Base-by-base conservation (phyloP, 1,284 basidiomycete species). In the Salmacisia buchloeana region DNA sequence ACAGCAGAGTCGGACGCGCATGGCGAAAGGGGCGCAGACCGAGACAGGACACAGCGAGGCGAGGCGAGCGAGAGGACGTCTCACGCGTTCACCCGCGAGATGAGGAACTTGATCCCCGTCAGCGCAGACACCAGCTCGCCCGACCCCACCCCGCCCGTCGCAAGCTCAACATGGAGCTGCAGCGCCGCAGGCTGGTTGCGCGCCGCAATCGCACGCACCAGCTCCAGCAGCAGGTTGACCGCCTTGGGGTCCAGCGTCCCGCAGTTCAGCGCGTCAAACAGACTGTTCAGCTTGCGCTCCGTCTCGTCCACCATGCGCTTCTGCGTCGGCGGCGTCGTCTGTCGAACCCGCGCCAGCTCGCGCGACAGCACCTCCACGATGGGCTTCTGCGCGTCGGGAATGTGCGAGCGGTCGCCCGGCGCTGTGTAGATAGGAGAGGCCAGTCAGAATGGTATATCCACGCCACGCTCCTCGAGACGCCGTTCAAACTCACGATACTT, bases 241-340 rank as follows among this genome's bases (percentile, higher is more conserved):
- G 76, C 67, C 59, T 72, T 67, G 4, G 69, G 57, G 15, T 77
- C 72, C 9, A 97, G 80, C 6, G 90, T 89, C 71, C 91, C 92
- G 77, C 92, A 94, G 81, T 97, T 97, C 71, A 97, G 82, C 33
- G 88, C 88, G 79, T 97, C 94, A 73, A 94, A 94, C 60, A 97
- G 81, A 3, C 88, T 85, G 79, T 89, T 93, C 75, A 96, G 83
- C 31, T 94, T 85, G 29, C 91, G 85, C 77, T 96, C 92, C 2
- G 92, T 85, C 76, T 97, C 94, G 65, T 93, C 91, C 0, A 88
- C 86, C 72, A 94, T 85, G 36, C 90, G 87, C 80, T 88, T 90
- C 82, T 94, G 88, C 70, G 88, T 86, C 7, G 89, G 85, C 87
- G 90, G 78, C 15, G 65, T 67, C 58, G 64, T 61, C 18, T 60